Conservation (phyloP, 225 moss, liverwort and hornwort genomes). For the Pseudisothecium myosuroides region DNA sequence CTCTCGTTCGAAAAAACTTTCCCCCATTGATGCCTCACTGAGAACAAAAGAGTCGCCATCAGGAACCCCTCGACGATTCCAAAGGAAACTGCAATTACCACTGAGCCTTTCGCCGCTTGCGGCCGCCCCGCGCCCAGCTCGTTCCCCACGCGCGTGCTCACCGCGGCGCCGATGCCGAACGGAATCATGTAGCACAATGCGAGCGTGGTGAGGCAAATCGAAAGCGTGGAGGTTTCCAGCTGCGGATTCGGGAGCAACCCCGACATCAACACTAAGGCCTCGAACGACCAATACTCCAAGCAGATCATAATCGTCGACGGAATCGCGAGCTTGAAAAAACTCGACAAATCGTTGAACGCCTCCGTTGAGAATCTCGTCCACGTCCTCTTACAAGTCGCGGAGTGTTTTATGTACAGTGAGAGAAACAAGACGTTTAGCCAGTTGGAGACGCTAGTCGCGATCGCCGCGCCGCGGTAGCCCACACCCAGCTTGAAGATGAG, state of each 20-base stretch:
- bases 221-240: slow-evolving; percentile 57
- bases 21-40: slow-evolving; percentile 20
- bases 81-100: slow-evolving; percentile 5
- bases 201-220: slow-evolving; percentile 46
- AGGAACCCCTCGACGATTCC: slow-evolving; percentile 10
- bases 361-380: slow-evolving; percentile 52
- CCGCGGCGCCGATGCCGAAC: slow-evolving; percentile 42
- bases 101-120: slow-evolving; percentile 31
- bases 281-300: slow-evolving; percentile 74
- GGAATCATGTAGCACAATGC: slow-evolving; percentile 52
- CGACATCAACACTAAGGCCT: slow-evolving; percentile 39
- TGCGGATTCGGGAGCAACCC: slow-evolving; percentile 66
- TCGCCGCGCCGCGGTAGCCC: slow-evolving; percentile 57
- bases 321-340: slow-evolving; percentile 56
- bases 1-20: slow-evolving; percentile 19
- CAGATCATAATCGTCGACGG: slow-evolving; percentile 73
- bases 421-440: slow-evolving; percentile 58
- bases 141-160: slow-evolving; percentile 57
- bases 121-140: slow-evolving; percentile 67
- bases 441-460: slow-evolving; percentile 30
- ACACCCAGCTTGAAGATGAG: slow-evolving; percentile 38
- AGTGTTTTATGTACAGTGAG: slow-evolving; percentile 20
- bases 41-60: background rate
- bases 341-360: slow-evolving; percentile 33
- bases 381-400: slow-evolving; percentile 23